Conservation (phyloP, 2,329 filamentous ascomycete genomes). For the Pyrenophora graminea region DNA sequence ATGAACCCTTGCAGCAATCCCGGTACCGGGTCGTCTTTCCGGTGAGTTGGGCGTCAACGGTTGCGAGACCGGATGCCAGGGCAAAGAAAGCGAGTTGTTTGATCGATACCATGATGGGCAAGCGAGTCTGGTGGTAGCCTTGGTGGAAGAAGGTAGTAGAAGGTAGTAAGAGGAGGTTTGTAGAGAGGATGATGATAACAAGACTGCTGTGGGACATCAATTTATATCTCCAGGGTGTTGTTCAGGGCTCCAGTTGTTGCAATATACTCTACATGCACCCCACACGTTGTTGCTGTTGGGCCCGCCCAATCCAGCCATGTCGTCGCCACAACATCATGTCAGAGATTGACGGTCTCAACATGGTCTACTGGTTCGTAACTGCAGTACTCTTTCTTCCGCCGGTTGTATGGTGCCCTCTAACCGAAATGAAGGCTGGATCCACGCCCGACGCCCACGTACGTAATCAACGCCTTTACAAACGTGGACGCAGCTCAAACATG, state of each 20-base stretch:
- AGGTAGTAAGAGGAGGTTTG: neutral
- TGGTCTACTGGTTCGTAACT: too few species aligned
- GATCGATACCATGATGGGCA: constrained; percentile 31
- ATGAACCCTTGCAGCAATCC: constrained; percentile 74
- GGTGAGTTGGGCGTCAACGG: constrained; percentile 33
- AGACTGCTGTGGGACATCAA: neutral
- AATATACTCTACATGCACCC: neutral
- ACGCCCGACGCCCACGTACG: neutral
- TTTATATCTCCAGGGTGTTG: constrained; percentile 4
- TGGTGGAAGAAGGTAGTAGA: neutral
- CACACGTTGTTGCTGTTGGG: constrained; percentile 3
- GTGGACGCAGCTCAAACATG: too few species aligned
- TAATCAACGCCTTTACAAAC: neutral
- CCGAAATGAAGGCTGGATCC: constrained; percentile 4
- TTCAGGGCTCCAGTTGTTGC: too few species aligned
- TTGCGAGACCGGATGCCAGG: constrained; percentile 30
- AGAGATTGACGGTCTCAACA: too few species aligned
- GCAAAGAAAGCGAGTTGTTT: constrained; percentile 36
- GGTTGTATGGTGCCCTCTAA: constrained; percentile 8
- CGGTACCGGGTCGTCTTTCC: constrained; percentile 46
- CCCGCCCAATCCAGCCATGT: too few species aligned
- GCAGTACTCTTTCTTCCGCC: constrained; percentile 1
- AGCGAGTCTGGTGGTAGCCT: neutral
- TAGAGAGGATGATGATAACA: neutral
- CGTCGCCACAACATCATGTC: too few species aligned